Conservation (phyloP, 495 filamentous ascomycete species). For the Penicillium waksmanii region DNA sequence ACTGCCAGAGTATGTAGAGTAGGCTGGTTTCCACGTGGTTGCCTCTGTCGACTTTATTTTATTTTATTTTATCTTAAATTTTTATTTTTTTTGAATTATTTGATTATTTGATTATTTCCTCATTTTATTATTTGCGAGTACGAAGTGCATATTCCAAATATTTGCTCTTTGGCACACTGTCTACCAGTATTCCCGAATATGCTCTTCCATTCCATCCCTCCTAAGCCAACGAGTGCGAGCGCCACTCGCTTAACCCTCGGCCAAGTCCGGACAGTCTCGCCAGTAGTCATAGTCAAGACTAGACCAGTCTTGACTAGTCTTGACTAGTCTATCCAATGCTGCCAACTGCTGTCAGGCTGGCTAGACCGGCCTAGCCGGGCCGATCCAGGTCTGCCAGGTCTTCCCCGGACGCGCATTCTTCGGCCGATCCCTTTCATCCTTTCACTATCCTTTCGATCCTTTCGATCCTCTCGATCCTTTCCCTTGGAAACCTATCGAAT, state of each 20-base stretch:
- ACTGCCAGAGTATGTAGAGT: not conserved
- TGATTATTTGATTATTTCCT: too few species aligned
- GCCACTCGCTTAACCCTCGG: conserved; percentile 41
- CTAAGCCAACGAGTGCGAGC: conserved; percentile 4
- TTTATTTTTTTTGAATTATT: too few species aligned
- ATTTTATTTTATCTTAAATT: too few species aligned
- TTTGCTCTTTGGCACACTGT: too few species aligned
- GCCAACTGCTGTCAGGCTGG: not conserved
- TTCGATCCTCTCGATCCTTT: not conserved
- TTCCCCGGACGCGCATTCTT: conserved; percentile 27
- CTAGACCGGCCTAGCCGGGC: conserved; percentile 21
- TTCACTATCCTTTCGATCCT: too few species aligned
- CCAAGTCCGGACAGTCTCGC: conserved; percentile 28
- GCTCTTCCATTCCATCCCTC: not conserved
- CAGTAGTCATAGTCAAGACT: not conserved
- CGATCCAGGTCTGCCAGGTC: conserved; percentile 24
- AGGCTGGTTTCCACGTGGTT: not conserved
- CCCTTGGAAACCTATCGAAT: conserved; percentile 1
- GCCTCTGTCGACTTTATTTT: too few species aligned
- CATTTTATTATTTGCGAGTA: too few species aligned
- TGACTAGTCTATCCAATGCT: too few species aligned
- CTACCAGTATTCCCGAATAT: too few species aligned
- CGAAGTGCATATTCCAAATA: not conserved
- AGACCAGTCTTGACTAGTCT: too few species aligned
- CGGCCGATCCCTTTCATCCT: conserved; percentile 9